These are phyloP conservation scores for Candida silvicultrix DNA, from an alignment of 805 yeast species.

Conservation along the genomic window DNA sequence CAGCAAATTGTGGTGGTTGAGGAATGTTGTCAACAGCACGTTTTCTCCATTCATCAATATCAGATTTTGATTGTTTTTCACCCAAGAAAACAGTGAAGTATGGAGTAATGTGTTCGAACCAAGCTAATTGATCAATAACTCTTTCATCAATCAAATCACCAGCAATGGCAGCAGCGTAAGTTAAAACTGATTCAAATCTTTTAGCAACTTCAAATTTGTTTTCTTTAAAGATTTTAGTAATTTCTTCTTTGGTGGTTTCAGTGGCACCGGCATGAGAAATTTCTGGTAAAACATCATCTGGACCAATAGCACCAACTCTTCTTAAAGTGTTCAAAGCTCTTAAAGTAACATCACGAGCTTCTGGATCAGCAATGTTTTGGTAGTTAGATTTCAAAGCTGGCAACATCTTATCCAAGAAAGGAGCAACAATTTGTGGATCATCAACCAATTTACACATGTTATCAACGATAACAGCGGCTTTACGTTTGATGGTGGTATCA, in stretches of 20 bases:
- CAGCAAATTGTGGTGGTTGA: conserved; percentile 91
- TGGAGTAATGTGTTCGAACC: conserved; percentile 86
- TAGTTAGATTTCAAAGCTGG: conserved; percentile 95
- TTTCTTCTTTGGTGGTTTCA: conserved; percentile 76
- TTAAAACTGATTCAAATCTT: conserved; percentile 74
- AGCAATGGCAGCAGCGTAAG: conserved; percentile 91
- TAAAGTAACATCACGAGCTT: conserved; percentile 96
- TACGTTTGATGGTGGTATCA: conserved; percentile 99
- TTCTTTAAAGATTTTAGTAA: conserved; percentile 64
- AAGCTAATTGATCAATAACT: conserved; percentile 83
- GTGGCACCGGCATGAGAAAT: conserved; percentile 98
- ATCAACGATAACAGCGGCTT: conserved; percentile 98
- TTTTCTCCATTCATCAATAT: conserved; percentile 93
- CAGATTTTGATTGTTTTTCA: conserved; percentile 83
- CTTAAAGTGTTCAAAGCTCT: conserved; percentile 96
- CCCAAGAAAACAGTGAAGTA: conserved; percentile 95
- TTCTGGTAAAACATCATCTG: conserved; percentile 88
- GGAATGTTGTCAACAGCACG: conserved; percentile 98
- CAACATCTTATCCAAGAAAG: conserved; percentile 90
- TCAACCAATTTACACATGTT: conserved; percentile 99
- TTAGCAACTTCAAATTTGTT: conserved; percentile 53
- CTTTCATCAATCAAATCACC: conserved; percentile 99
- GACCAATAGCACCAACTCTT: conserved; percentile 98
- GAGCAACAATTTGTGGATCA: conserved; percentile 99
- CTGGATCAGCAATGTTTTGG: conserved; percentile 98